phyloP scores from a whole-genome alignment of 163 green algal species.

The Trebouxia gelatinosa region DNA sequence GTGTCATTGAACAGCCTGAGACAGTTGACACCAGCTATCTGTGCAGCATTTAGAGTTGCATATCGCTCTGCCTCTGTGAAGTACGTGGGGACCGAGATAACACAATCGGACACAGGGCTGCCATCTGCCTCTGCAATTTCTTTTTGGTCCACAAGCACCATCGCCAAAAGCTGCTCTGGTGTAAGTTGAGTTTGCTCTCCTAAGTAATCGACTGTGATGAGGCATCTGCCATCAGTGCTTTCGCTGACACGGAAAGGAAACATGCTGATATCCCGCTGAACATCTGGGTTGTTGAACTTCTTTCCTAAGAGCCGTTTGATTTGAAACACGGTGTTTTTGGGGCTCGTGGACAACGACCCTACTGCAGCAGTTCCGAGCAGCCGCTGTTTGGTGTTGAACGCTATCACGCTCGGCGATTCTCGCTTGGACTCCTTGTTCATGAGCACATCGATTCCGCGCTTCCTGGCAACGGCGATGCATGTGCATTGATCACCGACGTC shows the following conservation, averaged over 20 bases:
- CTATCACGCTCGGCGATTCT: slow-evolving; percentile 91
- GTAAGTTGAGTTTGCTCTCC: slow-evolving; percentile 78
- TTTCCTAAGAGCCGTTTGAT: slow-evolving; percentile 95
- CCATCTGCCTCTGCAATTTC: slow-evolving; percentile 67
- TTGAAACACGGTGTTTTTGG: slow-evolving; percentile 90
- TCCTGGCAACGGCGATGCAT: slow-evolving; percentile 89
- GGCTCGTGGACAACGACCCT: slow-evolving; percentile 83
- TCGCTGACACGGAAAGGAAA: slow-evolving; percentile 74
- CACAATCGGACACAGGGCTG: slow-evolving; percentile 82
- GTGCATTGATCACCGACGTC: slow-evolving; percentile 88
- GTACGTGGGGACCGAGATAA: slow-evolving; percentile 89
- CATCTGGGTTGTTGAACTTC: slow-evolving; percentile 77
- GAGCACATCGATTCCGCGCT: slow-evolving; percentile 91
- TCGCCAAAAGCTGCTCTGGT: slow-evolving; percentile 88
- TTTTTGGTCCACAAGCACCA: slow-evolving; percentile 90
- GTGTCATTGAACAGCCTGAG: slow-evolving; percentile 96
- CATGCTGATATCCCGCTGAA: slow-evolving; percentile 81
- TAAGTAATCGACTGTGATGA: slow-evolving; percentile 86
- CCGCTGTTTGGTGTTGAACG: slow-evolving; percentile 81
- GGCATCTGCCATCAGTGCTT: slow-evolving; percentile 70
- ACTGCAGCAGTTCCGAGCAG: slow-evolving; percentile 70
- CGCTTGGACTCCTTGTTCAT: slow-evolving; percentile 94
- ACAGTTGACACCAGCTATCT: slow-evolving; percentile 89
- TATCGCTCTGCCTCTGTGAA: slow-evolving; percentile 80
- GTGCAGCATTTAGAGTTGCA: slow-evolving; percentile 77